Conservation (phyloP, 2,329 filamentous ascomycete species). For the Macrophomina tecta region DNA sequence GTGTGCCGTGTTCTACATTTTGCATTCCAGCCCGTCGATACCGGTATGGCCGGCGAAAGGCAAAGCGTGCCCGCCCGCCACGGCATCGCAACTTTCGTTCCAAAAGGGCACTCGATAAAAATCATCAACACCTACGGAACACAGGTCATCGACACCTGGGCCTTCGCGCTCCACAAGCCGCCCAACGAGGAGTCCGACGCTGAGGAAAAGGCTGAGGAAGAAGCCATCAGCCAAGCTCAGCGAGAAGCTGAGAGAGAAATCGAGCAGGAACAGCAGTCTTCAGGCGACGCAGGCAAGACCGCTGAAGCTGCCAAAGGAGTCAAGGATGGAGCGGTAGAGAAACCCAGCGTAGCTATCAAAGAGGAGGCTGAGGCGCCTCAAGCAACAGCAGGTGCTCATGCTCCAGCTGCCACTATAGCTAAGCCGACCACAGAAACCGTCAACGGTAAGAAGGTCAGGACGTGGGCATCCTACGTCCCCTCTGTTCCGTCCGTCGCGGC, state of each 20-base stretch:
- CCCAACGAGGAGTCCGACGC: conserved; percentile 40
- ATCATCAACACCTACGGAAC: conserved; percentile 59
- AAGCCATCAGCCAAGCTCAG: conserved; percentile 28
- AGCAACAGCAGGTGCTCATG: conserved; percentile 1
- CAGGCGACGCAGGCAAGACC: neutral
- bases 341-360: neutral
- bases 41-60: conserved; percentile 45
- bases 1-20: conserved; percentile 1
- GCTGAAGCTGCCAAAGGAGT: neutral
- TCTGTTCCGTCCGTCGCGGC: conserved; percentile 28
- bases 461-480: conserved; percentile 26
- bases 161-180: conserved; percentile 54
- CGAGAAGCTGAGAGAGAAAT: conserved; percentile 31
- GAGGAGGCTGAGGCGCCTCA: neutral
- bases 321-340: neutral
- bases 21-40: conserved; percentile 32
- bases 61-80: conserved; percentile 57
- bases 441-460: conserved; percentile 22
- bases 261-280: conserved; percentile 33
- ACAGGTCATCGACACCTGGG: conserved; percentile 58
- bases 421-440: conserved; percentile 32
- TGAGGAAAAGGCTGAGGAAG: conserved; percentile 36
- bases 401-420: conserved; percentile 28
- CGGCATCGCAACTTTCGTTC: conserved; percentile 58
- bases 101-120: conserved; percentile 55